Evolutionary conservation across 495 filamentous ascomycete genomes (phyloP).

Genomic region (Neurospora tetraspora): DNA sequence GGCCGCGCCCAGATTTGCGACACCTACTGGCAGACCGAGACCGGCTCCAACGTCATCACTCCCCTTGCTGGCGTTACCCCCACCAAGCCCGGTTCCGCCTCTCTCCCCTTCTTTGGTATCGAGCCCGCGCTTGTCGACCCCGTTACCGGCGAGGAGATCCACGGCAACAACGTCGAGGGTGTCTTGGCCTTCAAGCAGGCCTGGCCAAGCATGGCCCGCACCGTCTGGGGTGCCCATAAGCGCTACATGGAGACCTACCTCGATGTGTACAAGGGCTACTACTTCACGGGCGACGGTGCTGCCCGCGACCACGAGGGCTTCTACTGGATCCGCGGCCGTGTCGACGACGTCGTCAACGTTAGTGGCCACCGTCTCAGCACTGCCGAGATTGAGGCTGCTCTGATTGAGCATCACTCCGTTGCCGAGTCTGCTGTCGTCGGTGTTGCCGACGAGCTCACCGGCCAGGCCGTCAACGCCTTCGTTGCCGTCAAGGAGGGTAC

Average conservation of each 20-base stretch:
- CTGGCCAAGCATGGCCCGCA: conserved; percentile 98
- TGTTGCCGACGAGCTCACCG: conserved; percentile 83
- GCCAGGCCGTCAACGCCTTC: conserved; percentile 96
- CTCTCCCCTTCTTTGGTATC: conserved; percentile 91
- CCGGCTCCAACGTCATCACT: conserved; percentile 84
- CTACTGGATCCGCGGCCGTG: conserved; percentile 99
- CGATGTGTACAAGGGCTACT: conserved; percentile 96
- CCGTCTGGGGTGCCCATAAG: conserved; percentile 96
- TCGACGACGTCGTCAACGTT: conserved; percentile 98
- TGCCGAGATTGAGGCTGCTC: conserved; percentile 93
- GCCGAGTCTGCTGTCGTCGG: conserved; percentile 96
- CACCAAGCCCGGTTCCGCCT: conserved; percentile 69
- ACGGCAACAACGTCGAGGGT: conserved; percentile 95
- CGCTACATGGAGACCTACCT: conserved; percentile 98
- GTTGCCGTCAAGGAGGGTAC: conserved; percentile 84
- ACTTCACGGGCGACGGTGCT: conserved; percentile 97
- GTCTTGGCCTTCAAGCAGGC: conserved; percentile 96
- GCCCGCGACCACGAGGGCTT: conserved; percentile 97
- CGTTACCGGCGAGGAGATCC: conserved; percentile 85
- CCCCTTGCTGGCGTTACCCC: conserved; percentile 67
- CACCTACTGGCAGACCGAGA: conserved; percentile 99
- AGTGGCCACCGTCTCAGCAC: conserved; percentile 93
- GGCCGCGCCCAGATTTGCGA: conserved; percentile 90
- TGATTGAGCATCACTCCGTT: conserved; percentile 81
- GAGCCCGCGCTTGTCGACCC: conserved; percentile 98